phyloP scores from a whole-genome alignment of 495 filamentous ascomycete species.

The Hypoxylon crocopeplum region DNA sequence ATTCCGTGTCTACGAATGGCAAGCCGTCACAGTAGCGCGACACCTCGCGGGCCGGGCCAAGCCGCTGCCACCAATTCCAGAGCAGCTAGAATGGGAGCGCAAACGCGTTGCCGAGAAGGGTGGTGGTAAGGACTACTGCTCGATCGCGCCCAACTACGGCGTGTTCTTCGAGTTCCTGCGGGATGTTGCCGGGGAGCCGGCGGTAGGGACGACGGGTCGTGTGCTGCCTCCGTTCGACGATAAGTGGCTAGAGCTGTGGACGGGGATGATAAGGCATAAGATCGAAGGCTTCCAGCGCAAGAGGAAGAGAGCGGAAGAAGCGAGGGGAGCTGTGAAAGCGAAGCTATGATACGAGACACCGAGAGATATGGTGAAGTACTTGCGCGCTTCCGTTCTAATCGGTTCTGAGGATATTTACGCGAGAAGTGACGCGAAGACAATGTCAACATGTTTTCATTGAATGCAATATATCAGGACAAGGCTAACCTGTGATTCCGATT shows the following conservation, averaged over 20 bases:
- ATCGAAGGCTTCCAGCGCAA: conserved; percentile 38
- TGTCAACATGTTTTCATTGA: not conserved
- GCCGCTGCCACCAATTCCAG: conserved; percentile 40
- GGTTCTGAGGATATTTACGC: too few species aligned
- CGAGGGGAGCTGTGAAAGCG: conserved; percentile 24
- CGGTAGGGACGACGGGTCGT: conserved; percentile 43
- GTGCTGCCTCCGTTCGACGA: conserved; percentile 48
- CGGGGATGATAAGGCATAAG: conserved; percentile 40
- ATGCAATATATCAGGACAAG: not conserved
- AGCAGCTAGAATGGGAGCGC: conserved; percentile 51
- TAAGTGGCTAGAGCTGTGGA: conserved; percentile 49
- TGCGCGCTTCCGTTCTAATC: too few species aligned
- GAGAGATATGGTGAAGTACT: not conserved
- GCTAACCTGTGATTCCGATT: not conserved
- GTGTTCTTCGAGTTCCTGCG: conserved; percentile 44
- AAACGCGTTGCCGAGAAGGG: conserved; percentile 39
- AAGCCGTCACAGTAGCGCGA: conserved; percentile 63
- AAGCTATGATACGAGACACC: conserved; percentile 42
- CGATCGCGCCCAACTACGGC: conserved; percentile 44
- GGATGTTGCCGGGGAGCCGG: conserved; percentile 43
- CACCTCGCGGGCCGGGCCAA: conserved; percentile 57
- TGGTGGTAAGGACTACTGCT: conserved; percentile 46
- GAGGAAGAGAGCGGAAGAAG: conserved; percentile 40
- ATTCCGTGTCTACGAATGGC: conserved; percentile 67
- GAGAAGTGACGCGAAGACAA: not conserved